These are phyloP conservation scores for Claviceps paspali DNA, from an alignment of 2,329 filamentous ascomycete species.

Conservation along the genomic window DNA sequence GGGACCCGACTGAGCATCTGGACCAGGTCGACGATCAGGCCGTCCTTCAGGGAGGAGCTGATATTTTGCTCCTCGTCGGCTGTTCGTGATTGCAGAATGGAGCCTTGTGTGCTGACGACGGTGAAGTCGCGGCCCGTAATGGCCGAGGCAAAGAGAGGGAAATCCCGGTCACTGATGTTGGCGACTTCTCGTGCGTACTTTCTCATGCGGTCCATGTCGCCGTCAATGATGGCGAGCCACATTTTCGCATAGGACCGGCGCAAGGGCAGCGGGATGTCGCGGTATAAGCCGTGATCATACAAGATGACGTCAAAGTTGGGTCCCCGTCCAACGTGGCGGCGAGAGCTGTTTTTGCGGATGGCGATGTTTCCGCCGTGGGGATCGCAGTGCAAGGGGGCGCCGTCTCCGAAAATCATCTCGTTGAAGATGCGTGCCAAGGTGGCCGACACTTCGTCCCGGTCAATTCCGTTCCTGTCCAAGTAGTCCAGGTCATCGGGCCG, in stretches of 20 bases:
- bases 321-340: slow-evolving; percentile 31
- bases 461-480: slow-evolving; percentile 72
- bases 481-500: slow-evolving; percentile 81
- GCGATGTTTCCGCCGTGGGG: slow-evolving; percentile 94
- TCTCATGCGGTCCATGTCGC: slow-evolving; percentile 73
- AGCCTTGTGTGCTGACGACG: slow-evolving; percentile 48
- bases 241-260: slow-evolving; percentile 87
- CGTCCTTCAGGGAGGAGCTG: slow-evolving; percentile 68
- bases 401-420: slow-evolving; percentile 93
- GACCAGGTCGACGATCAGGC: slow-evolving; percentile 76
- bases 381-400: slow-evolving; percentile 87
- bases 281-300: slow-evolving; percentile 94
- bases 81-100: slow-evolving; percentile 44
- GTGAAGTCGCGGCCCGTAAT: slow-evolving; percentile 89
- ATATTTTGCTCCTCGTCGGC: slow-evolving; percentile 75
- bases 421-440: slow-evolving; percentile 89
- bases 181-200: slow-evolving; percentile 80
- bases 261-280: slow-evolving; percentile 67
- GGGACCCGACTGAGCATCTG: slow-evolving; percentile 80
- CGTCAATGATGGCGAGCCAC: slow-evolving; percentile 90
- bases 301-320: slow-evolving; percentile 89
- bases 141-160: slow-evolving; percentile 86
- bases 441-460: slow-evolving; percentile 88
- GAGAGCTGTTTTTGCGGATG: slow-evolving; percentile 57
- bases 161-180: slow-evolving; percentile 75